Base-by-base conservation (phyloP, 768 basidiomycete species). In the Phaeotremella skinneri region DNA sequence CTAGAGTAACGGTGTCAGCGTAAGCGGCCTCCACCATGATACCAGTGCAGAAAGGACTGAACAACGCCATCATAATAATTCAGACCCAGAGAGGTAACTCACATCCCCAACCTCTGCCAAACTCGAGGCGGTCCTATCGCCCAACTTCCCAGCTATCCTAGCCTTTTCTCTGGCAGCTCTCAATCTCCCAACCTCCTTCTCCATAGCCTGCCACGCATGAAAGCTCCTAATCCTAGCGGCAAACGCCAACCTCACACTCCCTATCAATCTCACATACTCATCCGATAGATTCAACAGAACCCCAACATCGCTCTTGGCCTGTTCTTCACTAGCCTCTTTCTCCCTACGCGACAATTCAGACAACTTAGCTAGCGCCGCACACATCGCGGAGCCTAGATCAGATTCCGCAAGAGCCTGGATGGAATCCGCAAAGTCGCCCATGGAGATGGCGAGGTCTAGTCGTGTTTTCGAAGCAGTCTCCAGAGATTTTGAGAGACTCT, bases 241-340 rank as follows among this genome's bases (percentile, higher is more conserved):
- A 76, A 98, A 96, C 1, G 93, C 90, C 61, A 90, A 81, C 61
- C 90, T 82, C 52, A 93, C 91, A 56, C 88, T 90, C 66, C 83
- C 85, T 61, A 94, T 89, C 52, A 97, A 81, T 52, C 94, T 82
- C n/a, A 91, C 84, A 73, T 98, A 98, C 76, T 96, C 92, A 70
- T 98, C 94, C 48, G 85, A 90, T 49, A 89, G 89, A 52, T 84
- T 85, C 82, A 92, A 81, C 27, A 98, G 74, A 0, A 88, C 87
- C 29, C 85, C 80, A 67, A 92, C 82, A 72, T 99, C 94, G 61
- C 88, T 86, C 63, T 87, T 86, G 0, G 89, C 83, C 72, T 93
- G 90, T 11, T 81, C 79, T 52, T 81, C 85, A 68, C 89, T 86
- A 4, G 87, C 62, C 49, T 91, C 89, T 65, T 88, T 86, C 13